Percentiles rank a stretch among this genome's conserved stretches.
These are phyloP conservation scores for Vicia faba DNA, from an alignment of 306 rosid genomes.

Conservation along the genomic window DNA sequence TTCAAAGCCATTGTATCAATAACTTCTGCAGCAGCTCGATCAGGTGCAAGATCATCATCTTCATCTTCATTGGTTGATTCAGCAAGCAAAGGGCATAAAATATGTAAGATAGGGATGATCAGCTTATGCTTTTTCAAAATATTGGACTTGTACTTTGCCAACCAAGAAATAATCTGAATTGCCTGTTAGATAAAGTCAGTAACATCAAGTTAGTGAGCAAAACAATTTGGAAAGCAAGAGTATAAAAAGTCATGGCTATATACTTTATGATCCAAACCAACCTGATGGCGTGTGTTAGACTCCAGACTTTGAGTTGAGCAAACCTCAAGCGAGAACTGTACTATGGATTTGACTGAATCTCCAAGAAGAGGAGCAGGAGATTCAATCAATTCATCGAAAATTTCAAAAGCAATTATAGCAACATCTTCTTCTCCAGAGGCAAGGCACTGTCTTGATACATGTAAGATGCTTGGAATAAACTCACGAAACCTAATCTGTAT, in stretches of 20 bases:
- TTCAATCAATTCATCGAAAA: conserved; percentile 96
- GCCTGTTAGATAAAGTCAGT: conserved; percentile 64
- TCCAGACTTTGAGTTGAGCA: conserved; percentile 92
- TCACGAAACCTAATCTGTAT: conserved; percentile 88
- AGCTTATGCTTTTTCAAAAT: conserved; percentile 88
- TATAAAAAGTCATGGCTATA: neutral
- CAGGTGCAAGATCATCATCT: conserved; percentile 98
- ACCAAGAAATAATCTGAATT: conserved; percentile 92
- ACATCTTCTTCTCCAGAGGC: conserved; percentile 97
- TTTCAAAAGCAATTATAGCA: conserved; percentile 94
- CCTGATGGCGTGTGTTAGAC: conserved; percentile 98
- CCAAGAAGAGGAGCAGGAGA: conserved; percentile 99
- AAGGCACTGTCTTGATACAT: conserved; percentile 93
- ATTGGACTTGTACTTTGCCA: conserved; percentile 86
- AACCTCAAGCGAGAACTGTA: conserved; percentile 98
- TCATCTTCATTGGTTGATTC: conserved; percentile 78
- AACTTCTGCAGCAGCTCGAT: conserved; percentile 98
- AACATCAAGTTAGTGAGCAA: conserved; percentile 28
- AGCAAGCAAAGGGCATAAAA: conserved; percentile 92
- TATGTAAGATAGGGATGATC: conserved; percentile 81
- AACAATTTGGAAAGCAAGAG: conserved; percentile 30
- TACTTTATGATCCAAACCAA: conserved; percentile 44
- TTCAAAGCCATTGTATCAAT: conserved; percentile 95
- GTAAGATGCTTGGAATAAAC: conserved; percentile 95
- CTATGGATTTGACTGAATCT: conserved; percentile 92